A percentile compares a stretch with the other conserved stretches of the same genome.
phyloP scores from a whole-genome alignment of 2,329 filamentous ascomycete genomes.

The Sporothrix phasma region DNA sequence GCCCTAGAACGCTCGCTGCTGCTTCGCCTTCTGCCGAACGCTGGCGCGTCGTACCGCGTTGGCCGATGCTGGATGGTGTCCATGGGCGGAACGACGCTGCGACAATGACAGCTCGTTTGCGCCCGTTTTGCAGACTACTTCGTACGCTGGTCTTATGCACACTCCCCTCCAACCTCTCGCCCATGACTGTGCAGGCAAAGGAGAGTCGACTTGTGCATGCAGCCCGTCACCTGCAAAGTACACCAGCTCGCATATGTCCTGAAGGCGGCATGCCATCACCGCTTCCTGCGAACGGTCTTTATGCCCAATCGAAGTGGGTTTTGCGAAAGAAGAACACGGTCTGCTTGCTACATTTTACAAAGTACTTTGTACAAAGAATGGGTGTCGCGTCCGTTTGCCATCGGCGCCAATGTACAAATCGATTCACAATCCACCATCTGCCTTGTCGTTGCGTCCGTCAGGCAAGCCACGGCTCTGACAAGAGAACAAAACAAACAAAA shows the following conservation, averaged over 20 bases:
- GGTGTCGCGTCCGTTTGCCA: too few relatives aligned
- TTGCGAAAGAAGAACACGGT: too few relatives aligned
- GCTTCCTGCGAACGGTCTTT: background rate
- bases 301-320: background rate
- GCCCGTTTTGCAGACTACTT: background rate
- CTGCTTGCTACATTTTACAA: background rate
- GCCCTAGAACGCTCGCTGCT: background rate
- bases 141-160: slow-evolving; percentile 2
- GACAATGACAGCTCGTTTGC: background rate
- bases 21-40: background rate
- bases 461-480: too few relatives aligned
- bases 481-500: too few relatives aligned
- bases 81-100: too few relatives aligned
- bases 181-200: background rate
- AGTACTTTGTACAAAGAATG: too few relatives aligned
- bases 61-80: too few relatives aligned
- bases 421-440: too few relatives aligned
- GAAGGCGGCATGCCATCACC: too few relatives aligned
- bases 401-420: too few relatives aligned
- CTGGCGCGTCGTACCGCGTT: too few relatives aligned
- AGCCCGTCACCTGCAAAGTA: background rate
- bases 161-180: background rate
- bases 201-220: background rate
- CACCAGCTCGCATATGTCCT: background rate
- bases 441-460: too few relatives aligned